Percentiles rank a stretch among this genome's conserved stretches.
phyloP scores from a whole-genome alignment of 768 basidiomycete genomes.

The Boletus rubescentipes region DNA sequence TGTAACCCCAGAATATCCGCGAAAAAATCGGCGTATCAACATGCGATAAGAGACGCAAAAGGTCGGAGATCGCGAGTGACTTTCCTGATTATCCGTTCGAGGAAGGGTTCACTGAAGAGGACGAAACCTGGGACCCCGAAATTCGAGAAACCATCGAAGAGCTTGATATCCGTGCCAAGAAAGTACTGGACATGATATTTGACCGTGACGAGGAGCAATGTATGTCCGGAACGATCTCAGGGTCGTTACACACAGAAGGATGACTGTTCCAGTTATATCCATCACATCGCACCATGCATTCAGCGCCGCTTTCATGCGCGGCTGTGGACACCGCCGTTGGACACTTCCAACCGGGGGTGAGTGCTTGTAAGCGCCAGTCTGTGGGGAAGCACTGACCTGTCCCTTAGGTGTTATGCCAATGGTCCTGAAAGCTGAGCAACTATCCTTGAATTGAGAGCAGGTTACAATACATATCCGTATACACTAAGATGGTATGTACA shows the following conservation, averaged over 20 bases:
- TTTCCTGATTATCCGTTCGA: slow-evolving; percentile 59
- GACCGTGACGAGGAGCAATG: slow-evolving; percentile 43
- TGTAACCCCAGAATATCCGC: slow-evolving; percentile 51
- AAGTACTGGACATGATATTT: slow-evolving; percentile 58
- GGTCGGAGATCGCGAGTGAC: slow-evolving; percentile 43
- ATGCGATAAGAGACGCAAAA: slow-evolving; percentile 60
- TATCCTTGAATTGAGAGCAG: slow-evolving; percentile 6
- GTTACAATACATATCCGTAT: background rate
- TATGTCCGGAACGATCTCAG: slow-evolving; percentile 33
- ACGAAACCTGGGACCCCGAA: slow-evolving; percentile 56
- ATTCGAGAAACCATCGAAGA: slow-evolving; percentile 52
- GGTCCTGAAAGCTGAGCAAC: slow-evolving; percentile 19
- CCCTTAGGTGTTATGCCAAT: slow-evolving; percentile 27
- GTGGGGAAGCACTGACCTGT: slow-evolving; percentile 1
- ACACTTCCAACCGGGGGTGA: slow-evolving; percentile 62
- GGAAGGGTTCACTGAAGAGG: slow-evolving; percentile 57
- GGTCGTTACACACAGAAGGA: background rate
- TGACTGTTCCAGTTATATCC: slow-evolving; percentile 49
- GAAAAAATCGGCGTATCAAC: slow-evolving; percentile 70
- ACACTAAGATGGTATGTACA: background rate
- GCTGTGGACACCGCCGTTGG: slow-evolving; percentile 45
- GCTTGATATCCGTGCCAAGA: slow-evolving; percentile 45
- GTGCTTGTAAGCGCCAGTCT: slow-evolving; percentile 12
- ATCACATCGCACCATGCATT: slow-evolving; percentile 67
- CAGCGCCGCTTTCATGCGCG: slow-evolving; percentile 53